Evolutionary conservation across 768 basidiomycete species (phyloP).

Genomic region (Phaffia australis): DNA sequence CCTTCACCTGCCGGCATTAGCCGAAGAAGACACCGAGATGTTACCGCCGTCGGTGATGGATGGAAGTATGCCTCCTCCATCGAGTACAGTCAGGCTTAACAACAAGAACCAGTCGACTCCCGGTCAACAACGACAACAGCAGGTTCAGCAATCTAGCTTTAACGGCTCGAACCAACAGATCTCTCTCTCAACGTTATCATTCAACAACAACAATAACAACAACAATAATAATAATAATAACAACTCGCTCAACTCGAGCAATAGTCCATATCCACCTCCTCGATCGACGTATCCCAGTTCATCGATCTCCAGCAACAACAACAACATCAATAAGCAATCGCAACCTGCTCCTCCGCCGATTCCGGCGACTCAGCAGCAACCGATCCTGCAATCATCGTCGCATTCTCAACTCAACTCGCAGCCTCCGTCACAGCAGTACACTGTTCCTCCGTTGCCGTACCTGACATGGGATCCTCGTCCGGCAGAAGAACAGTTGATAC

Average conservation of each 20-base stretch:
- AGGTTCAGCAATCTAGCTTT: no score
- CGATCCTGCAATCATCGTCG: neutral
- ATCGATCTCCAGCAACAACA: slow-evolving; percentile 13
- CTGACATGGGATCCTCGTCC: slow-evolving; percentile 25
- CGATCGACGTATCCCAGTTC: slow-evolving; percentile 6
- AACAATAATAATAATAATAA: no score
- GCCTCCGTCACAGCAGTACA: neutral
- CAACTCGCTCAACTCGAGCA: neutral
- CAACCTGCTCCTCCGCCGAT: neutral
- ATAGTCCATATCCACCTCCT: neutral
- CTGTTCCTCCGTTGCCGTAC: slow-evolving; percentile 18
- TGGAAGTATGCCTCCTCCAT: no score
- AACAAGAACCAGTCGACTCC: no score
- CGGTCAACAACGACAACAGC: no score
- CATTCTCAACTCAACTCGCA: neutral
- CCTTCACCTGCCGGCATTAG: slow-evolving; percentile 14
- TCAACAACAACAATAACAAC: no score
- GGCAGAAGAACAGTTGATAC: slow-evolving; percentile 11
- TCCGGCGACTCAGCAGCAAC: neutral
- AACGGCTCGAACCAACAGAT: neutral
- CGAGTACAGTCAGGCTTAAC: no score
- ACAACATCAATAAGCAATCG: slow-evolving; percentile 2
- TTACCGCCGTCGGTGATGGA: slow-evolving; percentile 7
- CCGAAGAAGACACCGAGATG: slow-evolving; percentile 13
- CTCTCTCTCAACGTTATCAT: neutral